These are phyloP conservation scores for Backusella macrospora DNA, from an alignment of 192 early-diverging fungal genomes.

Conservation along the genomic window DNA sequence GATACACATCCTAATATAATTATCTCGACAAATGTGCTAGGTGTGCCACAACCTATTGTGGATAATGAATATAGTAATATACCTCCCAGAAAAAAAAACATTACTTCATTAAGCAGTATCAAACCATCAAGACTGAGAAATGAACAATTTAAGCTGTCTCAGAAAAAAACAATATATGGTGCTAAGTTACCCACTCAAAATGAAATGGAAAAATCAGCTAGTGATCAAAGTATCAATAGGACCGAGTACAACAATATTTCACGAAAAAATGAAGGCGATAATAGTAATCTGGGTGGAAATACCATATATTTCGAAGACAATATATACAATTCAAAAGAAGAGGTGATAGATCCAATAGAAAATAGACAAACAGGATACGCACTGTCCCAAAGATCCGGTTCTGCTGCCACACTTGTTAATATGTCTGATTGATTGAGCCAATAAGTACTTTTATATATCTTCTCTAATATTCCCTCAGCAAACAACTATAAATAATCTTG, in stretches of 20 bases:
- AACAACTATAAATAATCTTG: background rate
- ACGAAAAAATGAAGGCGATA: background rate
- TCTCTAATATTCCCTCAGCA: background rate
- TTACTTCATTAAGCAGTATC: background rate
- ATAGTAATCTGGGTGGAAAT: background rate
- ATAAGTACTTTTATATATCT: background rate
- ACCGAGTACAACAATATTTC: background rate
- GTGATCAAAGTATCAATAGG: background rate
- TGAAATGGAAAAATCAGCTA: background rate
- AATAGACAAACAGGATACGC: background rate
- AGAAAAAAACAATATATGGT: background rate
- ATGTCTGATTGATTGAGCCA: background rate
- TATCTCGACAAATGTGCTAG: background rate
- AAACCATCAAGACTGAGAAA: conserved; percentile 1
- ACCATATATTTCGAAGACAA: background rate
- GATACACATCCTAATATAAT: background rate
- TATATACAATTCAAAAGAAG: background rate
- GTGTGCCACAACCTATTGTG: background rate
- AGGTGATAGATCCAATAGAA: background rate
- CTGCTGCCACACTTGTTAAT: background rate
- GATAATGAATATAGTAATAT: background rate
- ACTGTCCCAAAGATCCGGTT: background rate
- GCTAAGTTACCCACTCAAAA: background rate
- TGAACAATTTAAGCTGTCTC: background rate
- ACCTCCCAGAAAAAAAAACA: conserved; percentile 4